Evolutionary conservation across 306 rosid species (phyloP).

Genomic region (Medicago lupulina): DNA sequence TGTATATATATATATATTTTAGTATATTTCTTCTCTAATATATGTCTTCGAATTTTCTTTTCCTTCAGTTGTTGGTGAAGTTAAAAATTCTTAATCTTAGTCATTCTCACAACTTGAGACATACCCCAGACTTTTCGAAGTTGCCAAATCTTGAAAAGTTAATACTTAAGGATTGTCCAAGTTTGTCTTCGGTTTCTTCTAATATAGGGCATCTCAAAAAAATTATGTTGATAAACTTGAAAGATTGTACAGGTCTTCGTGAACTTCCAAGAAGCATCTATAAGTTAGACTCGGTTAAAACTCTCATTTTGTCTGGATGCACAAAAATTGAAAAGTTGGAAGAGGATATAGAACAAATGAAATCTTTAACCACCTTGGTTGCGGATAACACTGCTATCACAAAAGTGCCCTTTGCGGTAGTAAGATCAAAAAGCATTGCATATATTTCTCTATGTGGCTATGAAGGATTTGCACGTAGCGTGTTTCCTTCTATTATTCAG

Average conservation of each 20-base stretch:
- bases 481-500: constrained; percentile 36
- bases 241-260: constrained; percentile 32
- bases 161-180: neutral
- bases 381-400: constrained; percentile 48
- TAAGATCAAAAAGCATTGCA: constrained; percentile 18
- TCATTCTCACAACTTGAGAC: neutral
- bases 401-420: constrained; percentile 32
- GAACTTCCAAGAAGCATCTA: constrained; percentile 45
- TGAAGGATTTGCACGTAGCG: constrained; percentile 32
- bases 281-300: constrained; percentile 28
- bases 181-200: neutral
- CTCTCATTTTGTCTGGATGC: constrained; percentile 45
- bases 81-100: neutral
- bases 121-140: neutral
- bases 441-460: constrained; percentile 42
- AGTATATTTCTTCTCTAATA: neutral
- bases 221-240: constrained; percentile 36
- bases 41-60: neutral
- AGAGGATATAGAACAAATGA: constrained; percentile 7
- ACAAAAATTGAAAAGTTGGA: constrained; percentile 9
- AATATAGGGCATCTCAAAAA: constrained; percentile 21
- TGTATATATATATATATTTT: neutral
- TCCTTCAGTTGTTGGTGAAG: constrained; percentile 23
- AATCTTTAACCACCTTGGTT: neutral
- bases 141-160: neutral